Evolutionary conservation across 2,329 filamentous ascomycete species (phyloP).

Genomic region (Exophiala oligosperma): DNA sequence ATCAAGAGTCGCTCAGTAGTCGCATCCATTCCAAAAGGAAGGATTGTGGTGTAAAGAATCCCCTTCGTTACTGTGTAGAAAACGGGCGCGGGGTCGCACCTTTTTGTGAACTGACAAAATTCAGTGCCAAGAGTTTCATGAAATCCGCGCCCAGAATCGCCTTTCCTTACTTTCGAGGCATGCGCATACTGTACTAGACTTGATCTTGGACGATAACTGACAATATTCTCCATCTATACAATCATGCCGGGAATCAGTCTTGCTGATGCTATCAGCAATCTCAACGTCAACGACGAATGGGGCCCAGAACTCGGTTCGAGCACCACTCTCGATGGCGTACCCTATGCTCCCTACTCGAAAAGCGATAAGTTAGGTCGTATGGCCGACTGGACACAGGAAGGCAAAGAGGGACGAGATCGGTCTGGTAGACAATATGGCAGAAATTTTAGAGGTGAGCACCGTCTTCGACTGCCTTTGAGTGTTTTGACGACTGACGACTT

Average conservation of each 20-base stretch:
- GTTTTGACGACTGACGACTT: slow-evolving; percentile 3
- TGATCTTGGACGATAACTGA: background rate
- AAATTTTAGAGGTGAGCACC: slow-evolving; percentile 77
- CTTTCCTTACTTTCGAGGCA: background rate
- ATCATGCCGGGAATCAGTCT: slow-evolving; percentile 57
- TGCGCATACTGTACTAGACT: background rate
- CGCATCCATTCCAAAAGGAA: too few relatives aligned
- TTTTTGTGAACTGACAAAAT: background rate
- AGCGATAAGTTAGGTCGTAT: slow-evolving; percentile 98
- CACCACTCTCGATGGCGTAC: slow-evolving; percentile 89
- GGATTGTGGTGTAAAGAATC: too few relatives aligned
- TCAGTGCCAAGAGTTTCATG: slow-evolving; percentile 2
- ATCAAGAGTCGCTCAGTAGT: too few relatives aligned
- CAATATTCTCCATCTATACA: background rate
- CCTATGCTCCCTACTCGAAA: slow-evolving; percentile 97
- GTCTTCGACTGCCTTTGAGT: background rate
- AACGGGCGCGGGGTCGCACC: background rate
- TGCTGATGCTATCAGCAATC: slow-evolving; percentile 67
- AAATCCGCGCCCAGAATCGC: background rate
- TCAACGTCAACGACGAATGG: slow-evolving; percentile 79
- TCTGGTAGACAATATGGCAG: slow-evolving; percentile 87
- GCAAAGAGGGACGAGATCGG: slow-evolving; percentile 72
- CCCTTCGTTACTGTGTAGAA: too few relatives aligned
- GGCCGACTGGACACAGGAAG: slow-evolving; percentile 95
- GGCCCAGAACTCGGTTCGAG: slow-evolving; percentile 79